A percentile compares a stretch with the other conserved stretches of the same genome.
Evolutionary conservation across 1,284 basidiomycete genomes (phyloP).

Genomic region (Taiwanofungus camphoratus): DNA sequence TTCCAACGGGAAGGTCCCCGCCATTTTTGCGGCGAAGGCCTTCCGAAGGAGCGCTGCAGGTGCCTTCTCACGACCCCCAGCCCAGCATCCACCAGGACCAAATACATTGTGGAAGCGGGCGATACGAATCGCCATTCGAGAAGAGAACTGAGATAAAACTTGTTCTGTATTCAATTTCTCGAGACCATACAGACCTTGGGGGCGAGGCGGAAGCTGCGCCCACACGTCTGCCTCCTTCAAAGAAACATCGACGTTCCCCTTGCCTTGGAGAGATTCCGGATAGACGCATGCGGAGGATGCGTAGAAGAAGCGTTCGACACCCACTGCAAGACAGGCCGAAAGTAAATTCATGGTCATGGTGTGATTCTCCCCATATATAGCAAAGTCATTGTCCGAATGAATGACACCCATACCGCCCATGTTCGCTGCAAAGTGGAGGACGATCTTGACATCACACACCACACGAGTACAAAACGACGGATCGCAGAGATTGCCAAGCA

Average conservation of each 20-base stretch:
- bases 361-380: constrained; percentile 46
- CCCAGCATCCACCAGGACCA: constrained; percentile 49
- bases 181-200: constrained; percentile 54
- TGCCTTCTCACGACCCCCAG: constrained; percentile 49
- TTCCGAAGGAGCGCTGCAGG: constrained; percentile 55
- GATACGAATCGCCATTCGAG: constrained; percentile 37
- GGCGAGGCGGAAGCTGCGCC: constrained; percentile 29
- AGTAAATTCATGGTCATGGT: constrained; percentile 45
- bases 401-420: constrained; percentile 64
- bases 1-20: constrained; percentile 9
- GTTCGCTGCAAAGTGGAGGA: constrained; percentile 53
- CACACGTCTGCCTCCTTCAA: constrained; percentile 44
- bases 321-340: constrained; percentile 30
- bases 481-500: constrained; percentile 44
- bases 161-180: constrained; percentile 52
- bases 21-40: constrained; percentile 32
- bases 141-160: constrained; percentile 31
- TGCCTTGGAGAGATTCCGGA: constrained; percentile 38
- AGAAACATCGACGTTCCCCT: constrained; percentile 31
- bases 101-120: constrained; percentile 58
- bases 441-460: constrained; percentile 34
- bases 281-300: constrained; percentile 60
- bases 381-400: constrained; percentile 42
- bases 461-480: constrained; percentile 31
- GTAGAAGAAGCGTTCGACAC: constrained; percentile 42